These are phyloP conservation scores for Chrysoporthe austroafricana DNA, from an alignment of 2,329 filamentous ascomycete genomes.

Conservation along the genomic window DNA sequence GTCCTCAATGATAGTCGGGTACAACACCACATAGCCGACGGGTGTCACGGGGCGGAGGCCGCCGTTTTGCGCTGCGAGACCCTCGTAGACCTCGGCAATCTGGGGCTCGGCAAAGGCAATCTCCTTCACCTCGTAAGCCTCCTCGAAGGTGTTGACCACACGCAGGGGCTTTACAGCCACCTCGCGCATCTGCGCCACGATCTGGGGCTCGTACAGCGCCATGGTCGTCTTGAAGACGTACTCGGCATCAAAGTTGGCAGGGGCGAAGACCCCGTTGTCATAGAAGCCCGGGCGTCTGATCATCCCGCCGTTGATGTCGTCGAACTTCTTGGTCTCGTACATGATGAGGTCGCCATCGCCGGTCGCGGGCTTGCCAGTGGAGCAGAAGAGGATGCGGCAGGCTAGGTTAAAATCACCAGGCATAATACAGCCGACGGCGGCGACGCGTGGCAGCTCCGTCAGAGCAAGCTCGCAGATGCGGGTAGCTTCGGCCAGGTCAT, in stretches of 20 bases:
- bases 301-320: constrained; percentile 29
- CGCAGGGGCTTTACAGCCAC: constrained; percentile 34
- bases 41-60: constrained; percentile 42
- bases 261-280: constrained; percentile 34
- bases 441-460: constrained; percentile 66
- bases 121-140: constrained; percentile 63
- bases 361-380: constrained; percentile 23
- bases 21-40: constrained; percentile 50
- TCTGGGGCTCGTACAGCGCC: constrained; percentile 40
- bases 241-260: constrained; percentile 48
- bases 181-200: constrained; percentile 37
- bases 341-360: neutral
- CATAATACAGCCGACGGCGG: constrained; percentile 54
- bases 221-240: constrained; percentile 50
- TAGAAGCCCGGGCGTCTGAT: constrained; percentile 30
- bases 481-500: constrained; percentile 69
- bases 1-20: constrained; percentile 51
- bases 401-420: constrained; percentile 84
- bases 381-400: constrained; percentile 68
- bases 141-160: constrained; percentile 46
- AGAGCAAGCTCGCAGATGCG: constrained; percentile 68
- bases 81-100: constrained; percentile 48
- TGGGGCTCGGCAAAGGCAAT: constrained; percentile 54
- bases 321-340: constrained; percentile 32
- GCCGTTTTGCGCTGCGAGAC: constrained; percentile 40